Evolutionary conservation across 192 early-diverging fungal genomes (phyloP).

Genomic region (Neocallimastix lanati): DNA sequence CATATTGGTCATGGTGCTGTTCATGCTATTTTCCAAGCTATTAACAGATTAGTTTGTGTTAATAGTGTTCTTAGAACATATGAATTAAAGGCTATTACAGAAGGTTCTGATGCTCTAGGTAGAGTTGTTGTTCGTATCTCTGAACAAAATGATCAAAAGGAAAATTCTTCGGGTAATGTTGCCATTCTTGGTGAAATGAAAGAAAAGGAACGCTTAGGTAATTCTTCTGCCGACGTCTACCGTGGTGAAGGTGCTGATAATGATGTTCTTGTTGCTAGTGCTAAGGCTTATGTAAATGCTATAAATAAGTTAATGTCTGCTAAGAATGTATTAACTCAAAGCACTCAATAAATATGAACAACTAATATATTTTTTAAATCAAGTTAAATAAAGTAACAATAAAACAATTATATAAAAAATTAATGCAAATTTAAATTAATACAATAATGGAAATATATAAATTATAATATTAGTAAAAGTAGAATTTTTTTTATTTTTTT

Average conservation of each 20-base stretch:
- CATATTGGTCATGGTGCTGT: slow-evolving; percentile 75
- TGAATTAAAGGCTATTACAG: slow-evolving; percentile 70
- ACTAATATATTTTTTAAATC: too few relatives aligned
- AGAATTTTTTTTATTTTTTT: too few relatives aligned
- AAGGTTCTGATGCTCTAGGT: slow-evolving; percentile 72
- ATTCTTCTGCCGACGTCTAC: slow-evolving; percentile 24
- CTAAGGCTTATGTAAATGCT: slow-evolving; percentile 76
- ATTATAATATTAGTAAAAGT: too few relatives aligned
- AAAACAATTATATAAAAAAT: too few relatives aligned
- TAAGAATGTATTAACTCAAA: neutral
- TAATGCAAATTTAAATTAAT: too few relatives aligned
- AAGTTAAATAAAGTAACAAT: too few relatives aligned
- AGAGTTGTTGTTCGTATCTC: slow-evolving; percentile 61
- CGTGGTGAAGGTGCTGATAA: slow-evolving; percentile 60
- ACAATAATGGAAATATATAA: too few relatives aligned
- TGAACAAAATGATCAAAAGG: slow-evolving; percentile 3
- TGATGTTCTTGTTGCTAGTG: slow-evolving; percentile 71
- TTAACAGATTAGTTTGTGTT: slow-evolving; percentile 65
- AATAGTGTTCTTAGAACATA: slow-evolving; percentile 61
- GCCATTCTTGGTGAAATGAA: slow-evolving; percentile 7
- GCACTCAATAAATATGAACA: too few relatives aligned
- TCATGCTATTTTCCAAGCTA: slow-evolving; percentile 72
- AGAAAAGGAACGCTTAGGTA: slow-evolving; percentile 7
- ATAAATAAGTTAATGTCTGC: slow-evolving; percentile 47
- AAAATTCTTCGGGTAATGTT: neutral